These are phyloP conservation scores for Malassezia caprae DNA, from an alignment of 1,284 basidiomycete species.

Conservation along the genomic window DNA sequence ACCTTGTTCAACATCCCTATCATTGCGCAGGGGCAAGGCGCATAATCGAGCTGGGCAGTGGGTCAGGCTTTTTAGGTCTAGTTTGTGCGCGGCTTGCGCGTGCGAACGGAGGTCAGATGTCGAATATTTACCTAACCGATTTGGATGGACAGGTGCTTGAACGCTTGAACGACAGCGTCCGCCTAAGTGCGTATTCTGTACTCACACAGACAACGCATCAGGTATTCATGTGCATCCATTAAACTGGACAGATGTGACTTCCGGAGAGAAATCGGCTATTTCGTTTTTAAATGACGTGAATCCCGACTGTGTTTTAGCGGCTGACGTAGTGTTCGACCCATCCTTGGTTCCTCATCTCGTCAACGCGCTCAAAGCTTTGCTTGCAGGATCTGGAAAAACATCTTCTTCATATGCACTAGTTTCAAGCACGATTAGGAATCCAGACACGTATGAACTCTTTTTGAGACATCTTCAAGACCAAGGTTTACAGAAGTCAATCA, in stretches of 20 bases:
- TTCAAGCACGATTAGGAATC: conserved; percentile 21
- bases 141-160: conserved; percentile 18
- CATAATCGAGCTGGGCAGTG: conserved; percentile 25
- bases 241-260: conserved; percentile 15
- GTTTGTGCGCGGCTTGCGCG: conserved; percentile 11
- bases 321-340: conserved; percentile 25
- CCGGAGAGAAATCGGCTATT: not conserved
- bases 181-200: conserved; percentile 12
- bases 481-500: not conserved
- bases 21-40: not conserved
- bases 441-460: conserved; percentile 16
- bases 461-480: not conserved
- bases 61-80: conserved; percentile 20
- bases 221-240: conserved; percentile 2
- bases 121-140: conserved; percentile 16
- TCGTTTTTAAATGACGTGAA: not conserved
- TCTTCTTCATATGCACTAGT: conserved; percentile 8
- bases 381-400: not conserved
- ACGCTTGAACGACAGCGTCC: conserved; percentile 8
- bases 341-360: conserved; percentile 6
- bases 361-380: not conserved
- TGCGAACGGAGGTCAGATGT: not conserved
- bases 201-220: not conserved
- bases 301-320: conserved; percentile 16
- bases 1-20: conserved; percentile 8